Base-by-base conservation (phyloP, 805 yeast species). In the Jamesozyma lodderae region DNA sequence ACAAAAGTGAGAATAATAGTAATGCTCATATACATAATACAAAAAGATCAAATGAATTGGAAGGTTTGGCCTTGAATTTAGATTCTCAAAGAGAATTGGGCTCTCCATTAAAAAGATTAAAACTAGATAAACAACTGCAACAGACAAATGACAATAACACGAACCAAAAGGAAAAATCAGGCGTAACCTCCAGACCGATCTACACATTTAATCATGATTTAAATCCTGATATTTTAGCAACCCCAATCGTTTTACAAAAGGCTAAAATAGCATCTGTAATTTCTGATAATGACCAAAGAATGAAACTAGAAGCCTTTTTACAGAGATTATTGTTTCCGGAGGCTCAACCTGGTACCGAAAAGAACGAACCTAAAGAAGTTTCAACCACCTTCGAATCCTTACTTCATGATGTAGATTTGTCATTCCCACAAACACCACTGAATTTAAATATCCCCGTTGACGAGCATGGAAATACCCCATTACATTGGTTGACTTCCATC, bases 401-500 rank as follows among this genome's bases (percentile, higher is more conserved):
- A n/a, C 31, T 55, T 8, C 50, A 49, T 21, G 57, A 56, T 16
- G 39, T 57, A 3, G 51, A 57, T 20, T 10, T 19, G 4, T 36
- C 45, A 3, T 58, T 45, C 35, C 62, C 63, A 5, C 37, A 46
- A 18, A 39, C 44, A 7, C 40, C 43, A 11, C 33, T 84, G 26
- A 72, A 76, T 42, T 68, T 88, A 36, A 92, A 86, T 52, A 84
- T 86, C 24, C 79, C 96, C 1, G 83, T 94, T 32, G 99, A 94
- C 60, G 94, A 84, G 49, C 76, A 81, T 41, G 96, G 97, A 0
- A 92, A 92, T 55, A 81, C 95, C 0, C 86, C 95, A 0, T 68
- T 92, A 41, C 99, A 92, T 60, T 84, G 97, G 94, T 94, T 96
- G 3, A 79, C 96, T 13, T 84, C 96, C 0, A 70, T 92, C 57